These are phyloP conservation scores for Pestalotiopsis sp. DNA, from an alignment of 2,329 filamentous ascomycete genomes.

Conservation along the genomic window DNA sequence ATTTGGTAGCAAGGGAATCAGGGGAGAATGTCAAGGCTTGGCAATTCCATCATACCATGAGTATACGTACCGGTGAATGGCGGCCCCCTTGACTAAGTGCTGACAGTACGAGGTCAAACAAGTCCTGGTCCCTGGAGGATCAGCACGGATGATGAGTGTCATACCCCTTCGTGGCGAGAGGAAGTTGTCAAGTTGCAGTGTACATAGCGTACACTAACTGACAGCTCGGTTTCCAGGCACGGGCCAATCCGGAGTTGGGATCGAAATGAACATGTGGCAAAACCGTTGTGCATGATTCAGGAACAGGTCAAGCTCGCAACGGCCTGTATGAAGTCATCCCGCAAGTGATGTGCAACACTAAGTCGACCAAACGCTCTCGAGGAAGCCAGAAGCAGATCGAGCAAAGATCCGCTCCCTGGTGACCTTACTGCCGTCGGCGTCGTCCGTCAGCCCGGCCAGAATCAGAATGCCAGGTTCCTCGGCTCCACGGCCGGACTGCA, in stretches of 20 bases:
- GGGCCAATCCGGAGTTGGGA: neutral
- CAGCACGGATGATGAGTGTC: neutral
- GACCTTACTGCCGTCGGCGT: neutral
- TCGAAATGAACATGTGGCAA: neutral
- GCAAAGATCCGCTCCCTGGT: neutral
- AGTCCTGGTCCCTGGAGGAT: neutral
- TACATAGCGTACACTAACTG: neutral
- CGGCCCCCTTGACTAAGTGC: neutral
- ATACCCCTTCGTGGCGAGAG: neutral
- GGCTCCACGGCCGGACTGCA: neutral
- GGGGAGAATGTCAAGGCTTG: neutral
- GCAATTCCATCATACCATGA: neutral
- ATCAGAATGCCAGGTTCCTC: neutral
- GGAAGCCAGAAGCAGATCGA: neutral
- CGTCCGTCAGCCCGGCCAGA: neutral
- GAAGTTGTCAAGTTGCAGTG: too few relatives aligned
- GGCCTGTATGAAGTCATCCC: neutral
- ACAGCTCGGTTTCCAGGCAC: neutral
- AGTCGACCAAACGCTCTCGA: neutral
- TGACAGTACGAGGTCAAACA: neutral
- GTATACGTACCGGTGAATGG: neutral
- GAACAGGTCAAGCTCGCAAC: neutral
- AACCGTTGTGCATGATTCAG: neutral
- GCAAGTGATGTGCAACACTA: neutral
- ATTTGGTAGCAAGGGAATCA: neutral